Evolutionary conservation across 2,329 filamentous ascomycete species (phyloP), one percentile per base, ranked within the genome.

Genomic region (Aspergillus alliaceus): DNA sequence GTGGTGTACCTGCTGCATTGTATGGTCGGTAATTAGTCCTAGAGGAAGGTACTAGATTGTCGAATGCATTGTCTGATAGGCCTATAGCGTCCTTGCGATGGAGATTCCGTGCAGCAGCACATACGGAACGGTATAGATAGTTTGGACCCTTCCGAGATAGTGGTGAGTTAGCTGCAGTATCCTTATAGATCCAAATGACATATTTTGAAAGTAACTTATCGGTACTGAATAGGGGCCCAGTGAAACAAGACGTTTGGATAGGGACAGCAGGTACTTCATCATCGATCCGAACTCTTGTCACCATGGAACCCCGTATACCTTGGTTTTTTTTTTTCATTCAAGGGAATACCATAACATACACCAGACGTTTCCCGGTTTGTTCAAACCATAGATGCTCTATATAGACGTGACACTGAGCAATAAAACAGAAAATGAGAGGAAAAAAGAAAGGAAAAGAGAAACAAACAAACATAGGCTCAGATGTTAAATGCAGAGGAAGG

Each of bases 301-400:
- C 51, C 47, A 50, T 39, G 29, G 20, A 40, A 18, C 37, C 46
- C 46, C 18, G 27, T 42, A 35, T 40, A 51, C 49, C 39, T 54
- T 48, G 37, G 14, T 25, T 22, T 51, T 42, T 50, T 51, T 29
- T 52, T 56, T 44, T 57, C 48, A 49, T 62, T 56, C 52, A 54
- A 51, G 51, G 44, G 58, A 39, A 48, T 58, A 51, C 27, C 58
- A 48, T 18, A 54, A 60, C 61, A 56, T 64, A 64, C 58, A 57
- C 54, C 51, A 40, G 51, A 52, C 46, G 47, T 42, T 57, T 57
- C 58, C 55, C 18, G 8, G 51, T 40, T 57, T 35, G 58, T 37
- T 57, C 55, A 63, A 57, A 50, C 54, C 58, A 61, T 63, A 59
- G 42, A 62, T 64, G 60, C 53, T 63, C 59, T 64, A 64, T 64